Percentiles rank a stretch among this genome's conserved stretches.
Evolutionary conservation across 2,329 filamentous ascomycete genomes (phyloP).

Genomic region (Rasamsonia emersonii): DNA sequence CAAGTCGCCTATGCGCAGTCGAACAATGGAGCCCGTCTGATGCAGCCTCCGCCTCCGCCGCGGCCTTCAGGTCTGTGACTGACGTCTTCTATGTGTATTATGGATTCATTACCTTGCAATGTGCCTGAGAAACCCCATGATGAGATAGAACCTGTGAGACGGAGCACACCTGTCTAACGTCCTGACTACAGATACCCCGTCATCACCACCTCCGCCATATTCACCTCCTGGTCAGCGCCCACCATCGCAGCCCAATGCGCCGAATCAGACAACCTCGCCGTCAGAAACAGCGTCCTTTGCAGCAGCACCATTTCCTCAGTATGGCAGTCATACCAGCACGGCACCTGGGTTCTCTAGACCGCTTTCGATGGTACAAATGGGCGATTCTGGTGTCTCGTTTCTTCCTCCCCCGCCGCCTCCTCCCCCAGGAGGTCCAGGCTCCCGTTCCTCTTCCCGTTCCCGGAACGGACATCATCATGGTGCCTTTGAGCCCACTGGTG

Average conservation of each 20-base stretch:
- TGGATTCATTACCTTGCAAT: no score
- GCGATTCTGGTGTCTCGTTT: constrained; percentile 20
- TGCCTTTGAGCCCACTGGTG: constrained; percentile 6
- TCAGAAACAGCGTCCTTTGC: constrained; percentile 12
- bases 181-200: constrained; percentile 19
- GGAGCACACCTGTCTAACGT: no score
- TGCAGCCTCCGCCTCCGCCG: constrained; percentile 18
- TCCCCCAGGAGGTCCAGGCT: constrained; percentile 19
- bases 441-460: constrained; percentile 26
- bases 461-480: constrained; percentile 18
- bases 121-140: no score
- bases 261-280: constrained; percentile 8
- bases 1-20: constrained; percentile 21
- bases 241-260: constrained; percentile 11
- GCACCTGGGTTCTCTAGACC: constrained; percentile 22
- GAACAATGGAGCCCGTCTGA: constrained; percentile 19
- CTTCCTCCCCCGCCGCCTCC: constrained; percentile 27
- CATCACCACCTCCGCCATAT: constrained; percentile 31
- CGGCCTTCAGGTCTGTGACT: constrained; percentile 23
- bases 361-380: constrained; percentile 21
- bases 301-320: constrained; percentile 10
- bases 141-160: no score
- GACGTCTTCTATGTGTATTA: neutral
- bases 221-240: constrained; percentile 26
- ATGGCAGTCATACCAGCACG: constrained; percentile 6